A percentile compares a stretch with the other conserved stretches of the same genome.
phyloP scores from a whole-genome alignment of 1,284 basidiomycete genomes.

The Rhodotorula sp. region DNA sequence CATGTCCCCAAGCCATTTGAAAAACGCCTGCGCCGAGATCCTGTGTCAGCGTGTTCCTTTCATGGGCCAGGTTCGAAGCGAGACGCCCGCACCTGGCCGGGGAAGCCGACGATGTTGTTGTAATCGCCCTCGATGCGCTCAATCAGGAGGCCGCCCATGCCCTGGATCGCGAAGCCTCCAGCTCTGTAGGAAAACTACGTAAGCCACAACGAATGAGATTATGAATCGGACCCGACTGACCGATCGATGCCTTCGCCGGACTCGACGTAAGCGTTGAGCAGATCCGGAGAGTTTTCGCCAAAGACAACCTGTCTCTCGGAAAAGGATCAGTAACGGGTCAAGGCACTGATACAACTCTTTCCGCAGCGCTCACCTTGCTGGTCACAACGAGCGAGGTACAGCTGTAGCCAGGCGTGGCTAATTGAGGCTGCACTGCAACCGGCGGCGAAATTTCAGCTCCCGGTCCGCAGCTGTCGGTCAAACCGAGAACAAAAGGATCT shows the following conservation, averaged over 20 bases:
- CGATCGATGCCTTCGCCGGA: constrained; percentile 85
- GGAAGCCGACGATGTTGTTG: constrained; percentile 89
- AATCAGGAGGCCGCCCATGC: constrained; percentile 74
- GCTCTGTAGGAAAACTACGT: constrained; percentile 52
- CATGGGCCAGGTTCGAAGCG: constrained; percentile 2
- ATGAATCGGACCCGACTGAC: constrained; percentile 4
- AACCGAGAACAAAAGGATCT: neutral
- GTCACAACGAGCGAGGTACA: constrained; percentile 17
- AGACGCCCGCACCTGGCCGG: constrained; percentile 61
- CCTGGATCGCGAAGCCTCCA: constrained; percentile 94
- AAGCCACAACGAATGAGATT: too few species aligned
- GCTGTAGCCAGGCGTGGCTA: constrained; percentile 38
- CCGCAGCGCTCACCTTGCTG: constrained; percentile 14
- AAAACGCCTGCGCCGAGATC: constrained; percentile 51
- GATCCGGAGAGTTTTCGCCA: constrained; percentile 48
- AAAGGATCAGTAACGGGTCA: neutral
- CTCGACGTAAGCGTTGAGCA: constrained; percentile 81
- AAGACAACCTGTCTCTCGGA: constrained; percentile 45
- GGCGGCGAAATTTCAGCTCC: neutral
- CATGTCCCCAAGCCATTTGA: constrained; percentile 65
- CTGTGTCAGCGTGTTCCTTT: neutral
- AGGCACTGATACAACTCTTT: neutral
- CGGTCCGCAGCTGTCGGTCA: neutral
- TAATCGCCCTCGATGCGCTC: constrained; percentile 87
- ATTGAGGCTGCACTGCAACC: constrained; percentile 30